phyloP scores from a whole-genome alignment of 352 stramenopile genomes.

The Thalassiosira oceanica region DNA sequence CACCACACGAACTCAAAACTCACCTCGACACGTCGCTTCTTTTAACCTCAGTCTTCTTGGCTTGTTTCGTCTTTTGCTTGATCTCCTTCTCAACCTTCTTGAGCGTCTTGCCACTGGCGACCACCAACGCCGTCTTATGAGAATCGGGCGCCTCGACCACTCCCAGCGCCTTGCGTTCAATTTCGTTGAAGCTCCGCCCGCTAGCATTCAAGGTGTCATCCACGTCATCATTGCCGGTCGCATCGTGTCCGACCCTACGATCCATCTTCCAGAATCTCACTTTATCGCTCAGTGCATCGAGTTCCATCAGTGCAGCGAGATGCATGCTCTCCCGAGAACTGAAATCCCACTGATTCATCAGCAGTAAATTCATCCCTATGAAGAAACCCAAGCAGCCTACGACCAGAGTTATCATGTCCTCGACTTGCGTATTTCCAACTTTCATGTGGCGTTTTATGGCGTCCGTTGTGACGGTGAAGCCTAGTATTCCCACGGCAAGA shows the following conservation, averaged over 20 bases:
- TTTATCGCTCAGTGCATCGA: conserved; percentile 18
- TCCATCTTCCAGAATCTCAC: conserved; percentile 36
- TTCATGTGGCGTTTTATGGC: conserved; percentile 32
- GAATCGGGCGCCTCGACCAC: conserved; percentile 46
- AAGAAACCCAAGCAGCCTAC: conserved; percentile 19
- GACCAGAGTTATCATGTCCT: conserved; percentile 21
- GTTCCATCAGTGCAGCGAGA: conserved; percentile 20
- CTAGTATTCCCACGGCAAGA: conserved; percentile 12
- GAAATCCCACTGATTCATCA: conserved; percentile 31
- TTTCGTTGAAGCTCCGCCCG: not conserved
- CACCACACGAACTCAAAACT: no score
- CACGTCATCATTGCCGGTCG: not conserved
- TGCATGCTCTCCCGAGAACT: conserved; percentile 11
- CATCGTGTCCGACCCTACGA: conserved; percentile 2
- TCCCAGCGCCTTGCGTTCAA: conserved; percentile 42
- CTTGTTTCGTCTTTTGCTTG: not conserved
- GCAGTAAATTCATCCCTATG: conserved; percentile 10
- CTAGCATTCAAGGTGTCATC: not conserved
- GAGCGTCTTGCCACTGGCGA: conserved; percentile 33
- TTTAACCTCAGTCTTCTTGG: conserved; percentile 17
- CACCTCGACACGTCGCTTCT: conserved; percentile 20
- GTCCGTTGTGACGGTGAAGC: conserved; percentile 26
- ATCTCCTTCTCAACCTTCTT: conserved; percentile 32
- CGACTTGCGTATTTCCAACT: conserved; percentile 6
- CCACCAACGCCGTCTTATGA: conserved; percentile 52